Evolutionary conservation across 2,329 filamentous ascomycete species (phyloP), one percentile per base, ranked within the genome.

Genomic region (Trichoderma lentiforme): DNA sequence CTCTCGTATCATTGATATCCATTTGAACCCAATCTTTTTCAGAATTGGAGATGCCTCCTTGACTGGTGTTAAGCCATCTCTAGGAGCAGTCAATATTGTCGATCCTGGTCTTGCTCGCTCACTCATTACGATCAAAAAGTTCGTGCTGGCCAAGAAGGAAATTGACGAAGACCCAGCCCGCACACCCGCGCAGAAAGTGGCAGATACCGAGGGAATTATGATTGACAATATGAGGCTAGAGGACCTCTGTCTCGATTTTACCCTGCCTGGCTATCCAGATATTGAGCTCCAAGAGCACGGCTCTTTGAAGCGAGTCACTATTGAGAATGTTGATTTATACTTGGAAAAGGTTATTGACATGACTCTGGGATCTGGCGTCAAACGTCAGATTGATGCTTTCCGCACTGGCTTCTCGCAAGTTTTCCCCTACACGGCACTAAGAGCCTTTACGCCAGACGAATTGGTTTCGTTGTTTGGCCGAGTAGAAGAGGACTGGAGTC

Each of bases 1-100:
- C 80, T 98, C 95, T 1, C 90, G 96, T 69, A 98, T 99, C 79
- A 98, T 99, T 76, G 96, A 99, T 78, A 91, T 99, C 75, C 96
- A 95, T 71, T 96, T 99, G 83, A 99, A 98, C 79, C 93, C 96
- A 2, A 97, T 94, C 6, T 98, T 99, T 84, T 99, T 99, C 90
- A 93, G 95, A 72, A 93, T 98, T 74, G 93, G 93, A 18, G 93
- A 97, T 76, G 87, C 89, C 3, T 81, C 82, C 1, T 83, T 89
- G 1, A 81, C 83, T 5, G 86, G 86, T 0, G 90, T 97, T 4
- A 90, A 90, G 26, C 94, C 95, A 14, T 97, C 95, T 0, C 86
- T 99, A 8, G 94, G 94, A 6, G 93, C 96, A 1, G 91, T 99
- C 62, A 97, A 95, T 80, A 89, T 92, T 5, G 94, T 99, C 5